phyloP scores from a whole-genome alignment of 176 grass and related monocot species.

The Carex cristatella region DNA sequence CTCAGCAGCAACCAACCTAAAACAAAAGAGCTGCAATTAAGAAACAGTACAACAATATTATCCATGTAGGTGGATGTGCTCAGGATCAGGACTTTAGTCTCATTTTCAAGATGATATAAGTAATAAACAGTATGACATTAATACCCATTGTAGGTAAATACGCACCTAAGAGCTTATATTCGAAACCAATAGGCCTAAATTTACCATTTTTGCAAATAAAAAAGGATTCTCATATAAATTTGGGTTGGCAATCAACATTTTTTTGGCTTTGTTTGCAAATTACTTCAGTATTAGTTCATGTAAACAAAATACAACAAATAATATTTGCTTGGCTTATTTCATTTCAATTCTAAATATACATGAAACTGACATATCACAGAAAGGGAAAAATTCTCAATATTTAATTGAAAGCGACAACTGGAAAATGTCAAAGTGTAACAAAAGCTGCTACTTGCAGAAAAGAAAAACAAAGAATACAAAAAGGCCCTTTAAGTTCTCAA shows the following conservation, averaged over 20 bases:
- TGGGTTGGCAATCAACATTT: not conserved
- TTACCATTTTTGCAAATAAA: not conserved
- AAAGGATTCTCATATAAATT: not conserved
- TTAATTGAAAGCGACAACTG: not conserved
- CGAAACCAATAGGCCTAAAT: not conserved
- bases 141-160: not conserved
- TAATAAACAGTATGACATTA: not conserved
- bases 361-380: not conserved
- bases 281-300: not conserved
- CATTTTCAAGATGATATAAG: not conserved
- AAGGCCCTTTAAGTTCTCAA: not conserved
- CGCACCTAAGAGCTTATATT: not conserved
- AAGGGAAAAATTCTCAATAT: not conserved
- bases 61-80: too few species aligned
- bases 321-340: not conserved
- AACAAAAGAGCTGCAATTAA: not conserved
- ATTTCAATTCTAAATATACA: not conserved
- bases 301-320: not conserved
- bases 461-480: constrained; percentile 11
- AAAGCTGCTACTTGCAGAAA: not conserved
- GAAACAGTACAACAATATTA: too few species aligned
- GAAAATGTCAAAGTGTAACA: not conserved
- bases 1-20: constrained; percentile 84
- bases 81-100: not conserved
- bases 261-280: not conserved